A percentile compares a stretch with the other conserved stretches of the same genome.
Evolutionary conservation across 306 rosid genomes (phyloP).

Genomic region (Aeschynomene evenia): DNA sequence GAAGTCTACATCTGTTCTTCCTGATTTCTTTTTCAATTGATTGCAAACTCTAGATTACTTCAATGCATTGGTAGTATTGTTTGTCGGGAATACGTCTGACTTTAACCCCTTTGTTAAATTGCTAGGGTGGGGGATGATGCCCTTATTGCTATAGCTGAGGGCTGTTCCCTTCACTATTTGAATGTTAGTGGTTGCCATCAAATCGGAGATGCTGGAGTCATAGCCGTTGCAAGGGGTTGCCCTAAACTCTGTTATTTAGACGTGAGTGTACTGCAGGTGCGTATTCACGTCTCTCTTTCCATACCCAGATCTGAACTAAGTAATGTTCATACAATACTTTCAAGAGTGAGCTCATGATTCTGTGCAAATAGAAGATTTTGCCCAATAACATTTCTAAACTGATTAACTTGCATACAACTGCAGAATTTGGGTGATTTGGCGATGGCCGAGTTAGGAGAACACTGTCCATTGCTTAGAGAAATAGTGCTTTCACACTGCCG

Average conservation of each 20-base stretch:
- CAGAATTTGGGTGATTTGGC: constrained; percentile 91
- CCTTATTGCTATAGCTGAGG: constrained; percentile 73
- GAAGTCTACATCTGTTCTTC: constrained; percentile 5
- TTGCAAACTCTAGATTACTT: constrained; percentile 15
- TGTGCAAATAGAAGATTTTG: not conserved
- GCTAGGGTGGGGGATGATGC: constrained; percentile 90
- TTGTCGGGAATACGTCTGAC: not conserved
- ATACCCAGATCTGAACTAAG: not conserved
- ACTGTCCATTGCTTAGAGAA: constrained; percentile 75
- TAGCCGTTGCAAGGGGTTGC: constrained; percentile 92
- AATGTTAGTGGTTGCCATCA: constrained; percentile 97
- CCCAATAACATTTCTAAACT: constrained; percentile 10
- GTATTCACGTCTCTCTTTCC: constrained; percentile 28
- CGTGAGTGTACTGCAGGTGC: constrained; percentile 86
- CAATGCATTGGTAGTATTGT: not conserved
- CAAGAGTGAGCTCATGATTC: not conserved
- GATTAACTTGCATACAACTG: constrained; percentile 10
- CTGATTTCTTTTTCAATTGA: not conserved
- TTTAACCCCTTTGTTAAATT: constrained; percentile 16
- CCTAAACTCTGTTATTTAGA: constrained; percentile 73
- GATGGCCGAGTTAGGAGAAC: constrained; percentile 84
- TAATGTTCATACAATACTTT: not conserved
- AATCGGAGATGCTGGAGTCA: constrained; percentile 82
- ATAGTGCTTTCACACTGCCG: constrained; percentile 87
- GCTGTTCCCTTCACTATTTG: constrained; percentile 72